Base-by-base conservation (phyloP, 108 stramenopile genomes). In the Fragilariopsis cylindrus region DNA sequence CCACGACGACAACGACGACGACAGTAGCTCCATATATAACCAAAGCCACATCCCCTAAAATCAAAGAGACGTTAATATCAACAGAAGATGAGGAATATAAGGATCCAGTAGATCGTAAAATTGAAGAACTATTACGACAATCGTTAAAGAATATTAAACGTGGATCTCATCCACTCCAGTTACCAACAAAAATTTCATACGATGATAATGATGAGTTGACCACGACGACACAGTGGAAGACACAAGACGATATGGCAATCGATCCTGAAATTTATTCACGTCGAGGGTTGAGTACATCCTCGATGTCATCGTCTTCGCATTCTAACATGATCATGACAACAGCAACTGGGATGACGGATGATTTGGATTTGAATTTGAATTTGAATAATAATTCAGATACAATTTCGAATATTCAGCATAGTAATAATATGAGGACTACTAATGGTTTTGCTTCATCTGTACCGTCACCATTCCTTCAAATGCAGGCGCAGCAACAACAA, bases 181-280 rank as follows among this genome's bases (percentile, higher is more conserved):
- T 68, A 5, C 21, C 49, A 18, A 65, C 21, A 19, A 18, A 40
- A 15, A 41, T n/a, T 40, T 15, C 6, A 7, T 21, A 64, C 9
- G 39, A 64, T 46, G 39, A 40, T 41, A 48, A 0, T 16, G 15
- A 30, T 39, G 65, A 65, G 5, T 55, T 40, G 5, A 8, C 21
- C 15, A 30, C 50, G 12, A 30, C 50, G 12, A 64, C 46, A 5
- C 7, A 52, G 4, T 49, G 48, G 19, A 55, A 62, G 60, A 69
- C 65, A 12, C 69, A 70, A n/a, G 76, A 76, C 60, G 76, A 76
- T 41, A 76, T 70, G 76, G 50, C 69, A 30, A 70, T 76, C 40
- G 76, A 76, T 64, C 69, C 69, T 41, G 21, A 52, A 44, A 52
- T 68, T 1, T 68, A 68, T 68, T 63, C 62, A 15, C 62, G 62